Base-by-base conservation (phyloP, 805 yeast species). In the Yamadazyma nakazawae region DNA sequence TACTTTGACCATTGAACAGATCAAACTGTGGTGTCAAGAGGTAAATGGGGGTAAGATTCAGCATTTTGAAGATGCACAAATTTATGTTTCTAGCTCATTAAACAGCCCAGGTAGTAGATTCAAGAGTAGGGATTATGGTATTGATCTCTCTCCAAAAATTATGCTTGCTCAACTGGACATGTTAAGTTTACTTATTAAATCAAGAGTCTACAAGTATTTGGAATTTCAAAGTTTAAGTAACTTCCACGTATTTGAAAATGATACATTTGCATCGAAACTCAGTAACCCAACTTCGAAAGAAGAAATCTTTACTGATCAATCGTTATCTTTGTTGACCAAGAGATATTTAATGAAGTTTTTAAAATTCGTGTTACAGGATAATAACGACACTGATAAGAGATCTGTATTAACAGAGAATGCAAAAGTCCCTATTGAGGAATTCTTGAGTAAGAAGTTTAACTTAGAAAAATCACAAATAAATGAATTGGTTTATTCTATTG, bases 211-310 rank as follows among this genome's bases (percentile, higher is more conserved):
- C 62, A 84, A 88, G 62, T 92, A 92, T 66, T 74, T 94, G 61
- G 98, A 94, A 64, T 92, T 92, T 69, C 95, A 89, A 69, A 83
- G 96, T 19, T 70, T 92, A 53, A 80, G 88, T 38, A 85, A 83
- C 53, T 91, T 92, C 70, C 98, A 94, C 64, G 88, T 96, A n/a
- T 94, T 79, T 67, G 97, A 91, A 65, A 85, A 88, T 61, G 97
- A 92, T 64, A 76, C 82, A 43, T 92, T 94, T 68, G 96, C 86
- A 55, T 63, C 66, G 49, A 88, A 88, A 63, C 79, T 91, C 60
- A 78, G 90, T 28, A 85, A 85, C 50, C 50, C 65, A 11, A 65
- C 75, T 32, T 80, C 96, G 25, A 92, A 90, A 62, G 95, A 92
- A 66, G 97, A 90, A 58, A 91, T 92, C 38, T 92, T 92, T 71